Conservation (phyloP, 1,284 basidiomycete genomes). For the Cutaneotrichosporon sp. region DNA sequence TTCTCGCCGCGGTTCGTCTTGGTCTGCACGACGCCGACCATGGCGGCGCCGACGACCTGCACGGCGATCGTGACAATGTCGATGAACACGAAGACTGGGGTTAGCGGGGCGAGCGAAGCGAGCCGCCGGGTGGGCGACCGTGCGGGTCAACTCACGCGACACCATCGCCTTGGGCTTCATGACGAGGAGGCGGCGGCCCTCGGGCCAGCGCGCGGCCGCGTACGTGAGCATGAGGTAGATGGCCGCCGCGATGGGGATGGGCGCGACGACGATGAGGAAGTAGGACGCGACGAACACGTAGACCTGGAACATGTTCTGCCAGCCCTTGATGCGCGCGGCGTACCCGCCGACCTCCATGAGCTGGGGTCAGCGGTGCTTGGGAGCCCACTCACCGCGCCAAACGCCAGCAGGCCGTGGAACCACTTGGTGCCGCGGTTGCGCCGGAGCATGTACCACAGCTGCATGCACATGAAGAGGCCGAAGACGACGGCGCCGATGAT, state of each 20-base stretch:
- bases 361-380: conserved; percentile 23
- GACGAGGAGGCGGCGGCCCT: conserved; percentile 31
- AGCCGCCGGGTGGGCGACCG: too few species aligned
- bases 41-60: conserved; percentile 53
- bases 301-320: conserved; percentile 30
- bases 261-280: conserved; percentile 55
- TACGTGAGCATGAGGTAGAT: conserved; percentile 49
- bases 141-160: conserved; percentile 39
- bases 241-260: conserved; percentile 53
- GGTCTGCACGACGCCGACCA: conserved; percentile 54
- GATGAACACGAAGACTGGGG: conserved; percentile 47
- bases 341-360: conserved; percentile 45
- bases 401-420: conserved; percentile 30
- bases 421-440: conserved; percentile 25
- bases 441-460: conserved; percentile 32
- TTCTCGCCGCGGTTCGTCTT: conserved; percentile 28
- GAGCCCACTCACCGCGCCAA: conserved; percentile 36
- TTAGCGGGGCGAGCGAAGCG: too few species aligned
- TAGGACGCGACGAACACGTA: conserved; percentile 44
- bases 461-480: conserved; percentile 35
- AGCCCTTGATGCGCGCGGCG: conserved; percentile 32
- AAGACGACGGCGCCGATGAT: conserved; percentile 44
- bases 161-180: conserved; percentile 40
- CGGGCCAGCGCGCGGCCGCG: conserved; percentile 32
- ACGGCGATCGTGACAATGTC: conserved; percentile 49